A percentile compares a stretch with the other conserved stretches of the same genome.
Evolutionary conservation across 2,329 filamentous ascomycete species (phyloP).

Genomic region (Fusarium incarnatum): DNA sequence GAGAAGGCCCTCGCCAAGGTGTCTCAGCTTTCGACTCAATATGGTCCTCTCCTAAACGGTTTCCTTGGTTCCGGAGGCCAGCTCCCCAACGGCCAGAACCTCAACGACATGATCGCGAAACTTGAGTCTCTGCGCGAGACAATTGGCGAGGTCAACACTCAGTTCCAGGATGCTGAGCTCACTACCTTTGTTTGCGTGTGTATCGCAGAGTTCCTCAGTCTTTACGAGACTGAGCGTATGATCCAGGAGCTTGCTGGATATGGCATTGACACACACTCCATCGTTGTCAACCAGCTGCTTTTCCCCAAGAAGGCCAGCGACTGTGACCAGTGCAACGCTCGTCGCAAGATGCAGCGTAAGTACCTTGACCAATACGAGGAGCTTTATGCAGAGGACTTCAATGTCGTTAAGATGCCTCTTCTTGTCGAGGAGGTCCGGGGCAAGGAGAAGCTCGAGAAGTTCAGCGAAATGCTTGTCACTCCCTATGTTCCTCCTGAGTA

Average conservation of each 20-base stretch:
- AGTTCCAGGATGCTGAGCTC: conserved; percentile 96
- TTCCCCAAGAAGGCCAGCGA: conserved; percentile 87
- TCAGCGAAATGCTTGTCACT: conserved; percentile 84
- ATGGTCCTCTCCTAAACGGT: conserved; percentile 94
- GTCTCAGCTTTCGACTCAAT: conserved; percentile 91
- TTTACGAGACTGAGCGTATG: conserved; percentile 99
- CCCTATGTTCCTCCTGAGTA: conserved; percentile 76
- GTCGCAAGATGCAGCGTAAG: conserved; percentile 99
- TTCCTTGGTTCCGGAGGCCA: conserved; percentile 81
- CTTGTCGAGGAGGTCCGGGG: conserved; percentile 95
- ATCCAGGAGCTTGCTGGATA: conserved; percentile 96
- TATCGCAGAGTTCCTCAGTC: conserved; percentile 94
- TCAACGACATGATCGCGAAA: conserved; percentile 93
- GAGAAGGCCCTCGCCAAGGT: conserved; percentile 99
- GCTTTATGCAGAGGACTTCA: conserved; percentile 94
- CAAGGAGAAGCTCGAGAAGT: conserved; percentile 92
- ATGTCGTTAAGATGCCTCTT: conserved; percentile 98
- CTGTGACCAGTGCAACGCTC: conserved; percentile 95
- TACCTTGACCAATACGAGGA: conserved; percentile 99
- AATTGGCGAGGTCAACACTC: conserved; percentile 94
- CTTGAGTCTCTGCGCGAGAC: conserved; percentile 93
- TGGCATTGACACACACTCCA: conserved; percentile 94
- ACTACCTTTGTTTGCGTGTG: conserved; percentile 99
- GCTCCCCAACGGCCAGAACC: conserved; percentile 90
- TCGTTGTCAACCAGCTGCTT: conserved; percentile 97